Percentiles rank a stretch among this genome's conserved stretches.
Conservation (phyloP, 768 basidiomycete genomes). For the Lanmaoa rubissima region DNA sequence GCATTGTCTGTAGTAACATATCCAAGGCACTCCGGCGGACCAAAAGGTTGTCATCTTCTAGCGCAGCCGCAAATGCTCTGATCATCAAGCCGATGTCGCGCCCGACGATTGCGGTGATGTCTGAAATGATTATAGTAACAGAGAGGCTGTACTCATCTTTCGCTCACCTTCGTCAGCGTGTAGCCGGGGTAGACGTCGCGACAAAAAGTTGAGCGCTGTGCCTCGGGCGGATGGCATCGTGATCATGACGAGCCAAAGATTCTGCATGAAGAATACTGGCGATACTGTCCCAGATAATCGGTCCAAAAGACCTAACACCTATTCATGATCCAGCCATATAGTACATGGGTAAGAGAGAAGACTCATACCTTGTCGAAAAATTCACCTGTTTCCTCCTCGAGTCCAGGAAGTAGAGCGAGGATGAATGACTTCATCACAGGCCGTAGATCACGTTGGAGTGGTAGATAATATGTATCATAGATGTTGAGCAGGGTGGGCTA, state of each 20-base stretch:
- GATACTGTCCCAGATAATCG: constrained; percentile 81
- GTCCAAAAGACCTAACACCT: constrained; percentile 82
- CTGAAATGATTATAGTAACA: constrained; percentile 31
- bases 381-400: constrained; percentile 97
- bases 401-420: constrained; percentile 86
- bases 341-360: neutral
- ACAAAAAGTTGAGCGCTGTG: constrained; percentile 83
- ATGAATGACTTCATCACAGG: constrained; percentile 95
- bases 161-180: constrained; percentile 66
- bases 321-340: constrained; percentile 14
- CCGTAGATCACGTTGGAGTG: constrained; percentile 75
- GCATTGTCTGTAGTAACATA: constrained; percentile 73
- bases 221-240: constrained; percentile 85
- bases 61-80: constrained; percentile 82
- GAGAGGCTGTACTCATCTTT: neutral
- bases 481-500: constrained; percentile 86
- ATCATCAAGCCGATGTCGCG: constrained; percentile 92
- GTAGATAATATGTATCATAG: constrained; percentile 92
- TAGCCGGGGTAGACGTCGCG: constrained; percentile 71
- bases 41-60: constrained; percentile 93
- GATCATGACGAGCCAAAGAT: constrained; percentile 90
- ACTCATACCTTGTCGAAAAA: constrained; percentile 82
- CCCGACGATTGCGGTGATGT: constrained; percentile 72
- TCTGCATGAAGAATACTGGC: constrained; percentile 90
- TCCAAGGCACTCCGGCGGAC: constrained; percentile 87